Conservation (phyloP, 371 early-diverging fungal species). For the Circinella umbellata region DNA sequence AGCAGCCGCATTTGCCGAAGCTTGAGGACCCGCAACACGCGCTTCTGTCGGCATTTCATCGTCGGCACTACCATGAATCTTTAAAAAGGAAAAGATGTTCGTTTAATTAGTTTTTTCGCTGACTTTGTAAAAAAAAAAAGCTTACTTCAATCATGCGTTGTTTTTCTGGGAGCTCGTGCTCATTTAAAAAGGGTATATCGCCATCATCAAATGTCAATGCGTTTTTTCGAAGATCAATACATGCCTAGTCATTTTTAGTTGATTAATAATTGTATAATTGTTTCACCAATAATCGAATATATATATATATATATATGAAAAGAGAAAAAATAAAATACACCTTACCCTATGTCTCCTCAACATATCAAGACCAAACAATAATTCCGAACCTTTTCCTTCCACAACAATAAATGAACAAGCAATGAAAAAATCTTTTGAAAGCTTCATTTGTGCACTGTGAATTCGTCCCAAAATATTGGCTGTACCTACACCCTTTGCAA, state of each 20-base stretch:
- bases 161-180: conserved; percentile 87
- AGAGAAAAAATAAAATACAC: no score
- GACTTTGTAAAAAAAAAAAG: conserved; percentile 12
- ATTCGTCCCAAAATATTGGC: conserved; percentile 95
- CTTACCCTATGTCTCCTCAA: conserved; percentile 75
- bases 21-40: conserved; percentile 35
- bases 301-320: no score
- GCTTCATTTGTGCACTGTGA: conserved; percentile 85
- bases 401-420: conserved; percentile 93
- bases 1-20: conserved; percentile 36
- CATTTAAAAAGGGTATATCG: conserved; percentile 86
- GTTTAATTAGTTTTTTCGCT: conserved; percentile 3
- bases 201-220: conserved; percentile 81
- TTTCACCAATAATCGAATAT: no score
- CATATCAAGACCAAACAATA: conserved; percentile 97
- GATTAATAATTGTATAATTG: no score
- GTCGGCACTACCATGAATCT: conserved; percentile 47
- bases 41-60: conserved; percentile 47
- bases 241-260: conserved; percentile 54
- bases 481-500: conserved; percentile 94
- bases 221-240: conserved; percentile 88
- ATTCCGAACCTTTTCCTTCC: conserved; percentile 90
- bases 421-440: conserved; percentile 73
- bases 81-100: neutral
- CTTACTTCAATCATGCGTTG: conserved; percentile 59